Evolutionary conservation across 2,329 filamentous ascomycete species (phyloP).

Genomic region (Trichoderma sp.): DNA sequence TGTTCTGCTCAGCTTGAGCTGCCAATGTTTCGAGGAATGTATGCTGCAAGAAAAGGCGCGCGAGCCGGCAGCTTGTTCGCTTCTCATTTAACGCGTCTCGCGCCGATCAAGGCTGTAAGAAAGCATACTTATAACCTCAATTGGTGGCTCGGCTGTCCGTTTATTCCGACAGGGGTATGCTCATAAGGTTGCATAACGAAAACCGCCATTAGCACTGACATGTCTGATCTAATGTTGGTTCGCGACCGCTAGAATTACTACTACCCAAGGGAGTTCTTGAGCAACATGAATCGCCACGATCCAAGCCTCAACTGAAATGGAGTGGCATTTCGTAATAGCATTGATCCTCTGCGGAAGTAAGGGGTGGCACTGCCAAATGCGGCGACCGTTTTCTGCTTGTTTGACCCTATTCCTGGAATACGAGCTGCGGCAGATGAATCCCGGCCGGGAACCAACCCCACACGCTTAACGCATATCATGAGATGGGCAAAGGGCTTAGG

Average conservation of each 20-base stretch:
- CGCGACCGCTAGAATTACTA: neutral
- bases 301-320: neutral
- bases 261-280: neutral
- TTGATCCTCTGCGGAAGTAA: neutral
- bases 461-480: neutral
- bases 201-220: neutral
- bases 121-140: neutral
- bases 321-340: neutral
- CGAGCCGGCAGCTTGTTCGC: neutral
- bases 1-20: neutral
- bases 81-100: neutral
- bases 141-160: neutral
- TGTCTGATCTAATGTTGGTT: neutral
- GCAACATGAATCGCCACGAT: neutral
- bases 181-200: neutral
- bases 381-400: neutral
- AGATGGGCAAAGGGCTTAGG: neutral
- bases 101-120: neutral
- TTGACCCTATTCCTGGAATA: conserved; percentile 6
- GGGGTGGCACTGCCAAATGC: neutral
- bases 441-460: neutral
- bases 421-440: conserved; percentile 5
- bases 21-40: neutral
- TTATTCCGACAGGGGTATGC: neutral
- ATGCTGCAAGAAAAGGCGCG: neutral